Conservation (phyloP, 2,329 filamentous ascomycete genomes). For the Fusarium longipes region DNA sequence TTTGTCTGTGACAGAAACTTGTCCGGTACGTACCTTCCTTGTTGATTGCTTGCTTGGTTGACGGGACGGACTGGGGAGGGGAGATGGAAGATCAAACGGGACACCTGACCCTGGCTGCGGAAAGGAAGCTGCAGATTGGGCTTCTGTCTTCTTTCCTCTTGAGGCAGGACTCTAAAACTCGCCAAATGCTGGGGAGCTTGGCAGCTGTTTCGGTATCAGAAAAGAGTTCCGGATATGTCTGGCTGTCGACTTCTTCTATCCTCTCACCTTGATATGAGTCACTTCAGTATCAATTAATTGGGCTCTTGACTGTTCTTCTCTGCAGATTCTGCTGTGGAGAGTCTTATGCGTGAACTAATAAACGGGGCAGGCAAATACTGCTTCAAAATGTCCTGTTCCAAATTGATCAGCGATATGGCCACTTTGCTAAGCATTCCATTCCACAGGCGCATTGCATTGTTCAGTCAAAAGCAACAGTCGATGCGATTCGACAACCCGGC, state of each 20-base stretch:
- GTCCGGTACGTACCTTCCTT: conserved; percentile 32
- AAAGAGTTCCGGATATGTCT: conserved; percentile 18
- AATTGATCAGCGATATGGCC: conserved; percentile 30
- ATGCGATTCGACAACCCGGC: conserved; percentile 17
- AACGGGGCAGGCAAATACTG: not conserved
- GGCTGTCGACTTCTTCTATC: not conserved
- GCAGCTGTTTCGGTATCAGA: conserved; percentile 27
- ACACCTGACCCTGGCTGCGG: conserved; percentile 30
- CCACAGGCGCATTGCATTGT: conserved; percentile 2
- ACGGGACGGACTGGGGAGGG: not conserved
- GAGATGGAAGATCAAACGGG: conserved; percentile 12
- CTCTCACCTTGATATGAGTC: conserved; percentile 22
- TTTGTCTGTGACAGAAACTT: conserved; percentile 18
- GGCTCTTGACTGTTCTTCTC: not conserved
- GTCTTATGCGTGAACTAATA: not conserved
- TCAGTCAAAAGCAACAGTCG: conserved; percentile 12
- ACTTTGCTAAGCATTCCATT: conserved; percentile 25
- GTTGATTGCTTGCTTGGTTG: not conserved
- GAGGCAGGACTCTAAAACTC: conserved; percentile 32
- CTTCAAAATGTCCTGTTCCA: conserved; percentile 14
- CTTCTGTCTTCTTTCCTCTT: conserved; percentile 41
- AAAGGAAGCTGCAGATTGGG: conserved; percentile 34
- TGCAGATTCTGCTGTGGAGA: not conserved
- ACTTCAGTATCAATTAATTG: conserved; percentile 6
- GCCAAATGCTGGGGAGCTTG: conserved; percentile 30